A percentile compares a stretch with the other conserved stretches of the same genome.
Conservation (phyloP, 208 protist species). For the Strigomonas culicis region DNA sequence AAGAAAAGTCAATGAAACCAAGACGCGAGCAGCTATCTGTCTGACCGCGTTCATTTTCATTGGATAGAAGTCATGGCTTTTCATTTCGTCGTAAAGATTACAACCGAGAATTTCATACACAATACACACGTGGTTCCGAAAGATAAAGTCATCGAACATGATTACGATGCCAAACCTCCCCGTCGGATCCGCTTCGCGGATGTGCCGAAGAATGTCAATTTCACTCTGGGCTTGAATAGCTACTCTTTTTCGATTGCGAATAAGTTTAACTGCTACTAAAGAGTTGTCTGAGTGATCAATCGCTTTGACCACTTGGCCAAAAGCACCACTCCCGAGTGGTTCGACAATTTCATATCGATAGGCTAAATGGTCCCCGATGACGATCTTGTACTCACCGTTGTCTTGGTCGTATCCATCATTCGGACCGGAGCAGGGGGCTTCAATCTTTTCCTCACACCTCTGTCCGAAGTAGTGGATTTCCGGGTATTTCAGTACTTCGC, state of each 20-base stretch:
- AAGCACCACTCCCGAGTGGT: slow-evolving; percentile 75
- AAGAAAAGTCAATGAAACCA: slow-evolving; percentile 78
- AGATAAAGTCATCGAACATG: slow-evolving; percentile 68
- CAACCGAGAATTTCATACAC: slow-evolving; percentile 67
- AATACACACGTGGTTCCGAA: slow-evolving; percentile 76
- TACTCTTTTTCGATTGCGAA: slow-evolving; percentile 67
- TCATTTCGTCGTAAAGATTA: slow-evolving; percentile 79
- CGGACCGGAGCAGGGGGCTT: slow-evolving; percentile 29
- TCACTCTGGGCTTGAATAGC: slow-evolving; percentile 69
- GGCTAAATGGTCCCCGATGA: slow-evolving; percentile 89
- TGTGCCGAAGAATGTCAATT: slow-evolving; percentile 70
- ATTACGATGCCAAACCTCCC: slow-evolving; percentile 66
- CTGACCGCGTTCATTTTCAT: slow-evolving; percentile 66
- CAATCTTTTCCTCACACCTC: slow-evolving; percentile 57
- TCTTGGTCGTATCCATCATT: slow-evolving; percentile 94
- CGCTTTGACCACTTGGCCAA: slow-evolving; percentile 84
- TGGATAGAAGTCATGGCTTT: slow-evolving; percentile 65
- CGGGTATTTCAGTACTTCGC: slow-evolving; percentile 51
- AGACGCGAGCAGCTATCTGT: slow-evolving; percentile 61
- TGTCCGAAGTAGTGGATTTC: slow-evolving; percentile 67
- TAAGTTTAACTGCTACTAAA: slow-evolving; percentile 79
- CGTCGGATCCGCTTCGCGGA: slow-evolving; percentile 53
- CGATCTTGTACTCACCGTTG: slow-evolving; percentile 89
- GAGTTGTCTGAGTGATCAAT: slow-evolving; percentile 42
- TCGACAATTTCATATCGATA: slow-evolving; percentile 88